Percentiles rank a stretch among this genome's conserved stretches.
Conservation (phyloP, 768 basidiomycete species). For the Agaricus blazei region DNA sequence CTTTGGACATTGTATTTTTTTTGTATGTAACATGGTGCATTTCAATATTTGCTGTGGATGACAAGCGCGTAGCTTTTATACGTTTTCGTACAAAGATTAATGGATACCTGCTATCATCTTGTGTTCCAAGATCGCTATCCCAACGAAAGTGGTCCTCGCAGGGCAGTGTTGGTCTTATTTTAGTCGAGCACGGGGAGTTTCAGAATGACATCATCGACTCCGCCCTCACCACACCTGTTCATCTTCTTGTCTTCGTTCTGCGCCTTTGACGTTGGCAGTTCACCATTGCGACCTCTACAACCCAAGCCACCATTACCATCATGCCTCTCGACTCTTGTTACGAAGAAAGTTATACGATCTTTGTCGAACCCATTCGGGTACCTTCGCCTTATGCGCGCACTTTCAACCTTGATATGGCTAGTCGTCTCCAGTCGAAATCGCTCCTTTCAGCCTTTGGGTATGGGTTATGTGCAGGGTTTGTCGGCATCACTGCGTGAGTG, state of each 20-base stretch:
- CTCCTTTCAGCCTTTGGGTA: neutral
- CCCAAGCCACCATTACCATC: neutral
- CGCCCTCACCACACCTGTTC: neutral
- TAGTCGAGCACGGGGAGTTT: neutral
- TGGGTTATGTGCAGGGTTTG: neutral
- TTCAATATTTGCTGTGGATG: neutral
- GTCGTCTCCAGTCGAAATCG: neutral
- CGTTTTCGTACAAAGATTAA: too few species aligned
- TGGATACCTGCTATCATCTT: too few species aligned
- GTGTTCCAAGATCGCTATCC: too few species aligned
- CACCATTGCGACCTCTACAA: neutral
- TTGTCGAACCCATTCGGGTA: constrained; percentile 1
- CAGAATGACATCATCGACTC: neutral
- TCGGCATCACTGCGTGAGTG: constrained; percentile 2
- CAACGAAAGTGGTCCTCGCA: too few species aligned
- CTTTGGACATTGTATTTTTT: too few species aligned
- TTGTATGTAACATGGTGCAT: too few species aligned
- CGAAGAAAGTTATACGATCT: constrained; percentile 3
- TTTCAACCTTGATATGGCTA: neutral
- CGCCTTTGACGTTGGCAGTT: too few species aligned
- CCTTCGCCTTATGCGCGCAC: neutral
- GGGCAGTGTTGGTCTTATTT: too few species aligned
- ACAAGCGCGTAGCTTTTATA: too few species aligned
- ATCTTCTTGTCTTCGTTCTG: neutral
- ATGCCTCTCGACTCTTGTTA: neutral